A percentile compares a stretch with the other conserved stretches of the same genome.
Evolutionary conservation across 140 eudicot genomes (phyloP).

Genomic region (Anethum foeniculum): DNA sequence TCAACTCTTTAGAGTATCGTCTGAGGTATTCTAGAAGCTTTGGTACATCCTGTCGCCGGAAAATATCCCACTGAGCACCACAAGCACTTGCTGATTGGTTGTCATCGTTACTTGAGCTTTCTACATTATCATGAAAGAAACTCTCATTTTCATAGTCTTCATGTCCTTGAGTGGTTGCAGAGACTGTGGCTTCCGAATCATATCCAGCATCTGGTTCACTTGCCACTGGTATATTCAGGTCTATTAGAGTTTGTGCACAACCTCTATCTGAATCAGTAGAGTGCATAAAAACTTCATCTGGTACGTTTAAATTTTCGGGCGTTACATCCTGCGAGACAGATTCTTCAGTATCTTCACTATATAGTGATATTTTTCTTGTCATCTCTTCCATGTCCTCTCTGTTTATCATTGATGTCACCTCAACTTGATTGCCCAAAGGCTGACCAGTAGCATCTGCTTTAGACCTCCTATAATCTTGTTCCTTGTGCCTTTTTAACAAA

Average conservation of each 20-base stretch:
- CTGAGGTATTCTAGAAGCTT: conserved; percentile 71
- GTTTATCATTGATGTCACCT: conserved; percentile 41
- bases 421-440: conserved; percentile 22
- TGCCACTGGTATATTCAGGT: conserved; percentile 21
- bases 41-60: conserved; percentile 72
- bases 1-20: conserved; percentile 58
- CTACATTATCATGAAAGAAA: conserved; percentile 35
- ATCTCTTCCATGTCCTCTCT: conserved; percentile 52
- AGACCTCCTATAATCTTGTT: conserved; percentile 27
- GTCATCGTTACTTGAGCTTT: conserved; percentile 35
- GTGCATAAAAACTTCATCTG: conserved; percentile 35
- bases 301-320: conserved; percentile 33
- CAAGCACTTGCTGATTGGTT: conserved; percentile 31
- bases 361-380: conserved; percentile 44
- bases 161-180: conserved; percentile 33
- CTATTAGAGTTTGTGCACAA: conserved; percentile 10
- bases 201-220: conserved; percentile 25
- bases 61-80: conserved; percentile 93
- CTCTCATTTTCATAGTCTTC: conserved; percentile 51
- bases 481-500: conserved; percentile 39
- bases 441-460: conserved; percentile 6
- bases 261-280: conserved; percentile 20
- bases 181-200: conserved; percentile 45
- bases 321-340: conserved; percentile 35
- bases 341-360: conserved; percentile 60